Evolutionary conservation across 257 asterid species (phyloP).

Genomic region (Ehretia macrophylla): DNA sequence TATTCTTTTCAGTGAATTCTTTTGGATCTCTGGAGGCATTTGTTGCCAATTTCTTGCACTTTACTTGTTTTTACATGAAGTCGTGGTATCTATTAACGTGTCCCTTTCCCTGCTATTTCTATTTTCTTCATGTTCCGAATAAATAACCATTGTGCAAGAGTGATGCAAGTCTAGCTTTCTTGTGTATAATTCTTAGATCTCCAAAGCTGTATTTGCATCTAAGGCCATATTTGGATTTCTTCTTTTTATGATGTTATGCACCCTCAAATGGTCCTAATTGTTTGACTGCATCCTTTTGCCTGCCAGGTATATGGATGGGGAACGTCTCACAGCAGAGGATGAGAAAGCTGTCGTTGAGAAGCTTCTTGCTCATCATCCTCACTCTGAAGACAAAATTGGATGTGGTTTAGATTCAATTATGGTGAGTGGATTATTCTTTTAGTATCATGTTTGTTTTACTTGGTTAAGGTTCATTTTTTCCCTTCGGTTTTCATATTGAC

Average conservation of each 20-base stretch:
- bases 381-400: slow-evolving; percentile 77
- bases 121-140: too few species aligned
- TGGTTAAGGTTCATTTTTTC: neutral
- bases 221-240: neutral
- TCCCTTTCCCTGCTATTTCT: too few species aligned
- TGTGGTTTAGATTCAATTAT: slow-evolving; percentile 91
- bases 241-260: neutral
- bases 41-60: too few species aligned
- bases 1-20: too few species aligned
- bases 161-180: too few species aligned
- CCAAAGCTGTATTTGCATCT: too few species aligned
- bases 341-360: slow-evolving; percentile 62
- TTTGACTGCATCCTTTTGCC: slow-evolving; percentile 4
- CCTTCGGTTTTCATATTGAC: neutral
- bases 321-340: slow-evolving; percentile 67
- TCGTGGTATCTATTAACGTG: too few species aligned
- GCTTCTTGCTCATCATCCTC: slow-evolving; percentile 91
- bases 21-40: too few species aligned
- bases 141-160: too few species aligned
- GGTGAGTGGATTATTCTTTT: slow-evolving; percentile 49
- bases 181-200: too few species aligned
- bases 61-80: too few species aligned
- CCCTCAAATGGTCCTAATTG: neutral
- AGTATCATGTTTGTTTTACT: neutral
- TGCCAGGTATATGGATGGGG: slow-evolving; percentile 85